Percentiles rank a stretch among this genome's conserved stretches.
Evolutionary conservation across 495 filamentous ascomycete species (phyloP).

Genomic region (Xylaria acuta): DNA sequence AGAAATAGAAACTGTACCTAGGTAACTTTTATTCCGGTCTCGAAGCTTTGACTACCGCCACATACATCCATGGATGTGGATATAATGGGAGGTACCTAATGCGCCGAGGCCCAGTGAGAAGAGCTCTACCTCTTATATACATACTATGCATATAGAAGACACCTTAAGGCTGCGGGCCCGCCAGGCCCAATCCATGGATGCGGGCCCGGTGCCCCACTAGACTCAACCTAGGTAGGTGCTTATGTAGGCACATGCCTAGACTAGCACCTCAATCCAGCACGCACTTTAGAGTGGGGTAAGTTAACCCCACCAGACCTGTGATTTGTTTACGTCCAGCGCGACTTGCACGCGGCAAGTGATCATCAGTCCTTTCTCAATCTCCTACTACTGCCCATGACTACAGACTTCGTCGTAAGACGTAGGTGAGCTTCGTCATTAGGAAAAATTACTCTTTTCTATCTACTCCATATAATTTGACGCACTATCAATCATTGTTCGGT

Average conservation of each 20-base stretch:
- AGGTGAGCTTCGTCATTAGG: neutral
- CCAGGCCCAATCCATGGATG: no score
- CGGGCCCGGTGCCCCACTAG: no score
- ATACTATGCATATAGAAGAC: neutral
- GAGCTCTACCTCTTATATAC: neutral
- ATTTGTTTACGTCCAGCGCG: constrained; percentile 18
- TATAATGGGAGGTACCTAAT: neutral
- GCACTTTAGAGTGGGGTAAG: constrained; percentile 8
- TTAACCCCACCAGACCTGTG: constrained; percentile 16
- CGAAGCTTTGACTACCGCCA: neutral
- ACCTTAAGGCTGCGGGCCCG: no score
- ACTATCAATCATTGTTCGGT: neutral
- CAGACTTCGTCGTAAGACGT: neutral
- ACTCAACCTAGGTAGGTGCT: neutral
- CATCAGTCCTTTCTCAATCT: neutral
- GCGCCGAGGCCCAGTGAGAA: neutral
- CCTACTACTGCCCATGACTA: neutral
- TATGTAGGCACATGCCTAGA: neutral
- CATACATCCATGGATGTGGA: neutral
- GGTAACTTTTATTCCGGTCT: neutral
- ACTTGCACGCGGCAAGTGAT: constrained; percentile 1
- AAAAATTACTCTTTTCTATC: neutral
- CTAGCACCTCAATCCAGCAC: neutral
- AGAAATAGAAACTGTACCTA: constrained; percentile 1
- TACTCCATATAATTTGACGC: neutral